Evolutionary conservation across 352 stramenopile genomes (phyloP), one percentile per base, ranked within the genome.

Genomic region (Phytophthora pseudosyringae): DNA sequence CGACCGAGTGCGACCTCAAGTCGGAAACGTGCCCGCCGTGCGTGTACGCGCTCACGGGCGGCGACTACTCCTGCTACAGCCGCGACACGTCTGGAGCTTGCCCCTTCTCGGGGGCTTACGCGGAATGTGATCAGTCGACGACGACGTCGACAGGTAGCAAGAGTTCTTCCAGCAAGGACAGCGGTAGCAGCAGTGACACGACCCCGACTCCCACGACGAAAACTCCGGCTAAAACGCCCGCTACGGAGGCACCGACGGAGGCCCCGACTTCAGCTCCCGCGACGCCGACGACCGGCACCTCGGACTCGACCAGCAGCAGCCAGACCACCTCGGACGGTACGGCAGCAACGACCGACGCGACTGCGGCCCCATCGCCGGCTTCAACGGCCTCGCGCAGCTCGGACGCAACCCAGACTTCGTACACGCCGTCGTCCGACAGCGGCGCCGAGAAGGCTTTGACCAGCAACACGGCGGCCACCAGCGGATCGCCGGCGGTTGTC

Each of bases 11-110:
- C 57, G 69, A 79, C 31, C 75, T 82, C 31, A 38, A 62, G 16
- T 80, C 62, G 4, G 64, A 39, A 28, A 58, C 29, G 9, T 93
- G 85, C 44, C 85, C 85, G 7, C 72, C 80, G 3, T 93, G 85
- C 44, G 73, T 93, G 64, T 93, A 93, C 64, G 59, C 65, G 16
- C 81, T 91, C 33, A 71, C 73, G 2, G 77, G 80, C 18, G 82
- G 81, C 3, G 71, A 74, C 51, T 89, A 76, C 62, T 91, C 83
- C 16, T 93, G 85, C 78, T 93, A 91, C 65, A 77, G 59, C 43
- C 59, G 67, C 15, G 67, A 71, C 21, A 59, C 38, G n/a, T 53
- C 59, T 3, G 50, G 47, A 16, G 26, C 51, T 13, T 77, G 69
- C 18, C 69, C 69, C 3, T 77, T 71, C 61, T 59, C 69, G 15